Percentiles rank a stretch among this genome's conserved stretches.
Evolutionary conservation across 2,329 filamentous ascomycete species (phyloP).

Genomic region (Seiridium cupressi): DNA sequence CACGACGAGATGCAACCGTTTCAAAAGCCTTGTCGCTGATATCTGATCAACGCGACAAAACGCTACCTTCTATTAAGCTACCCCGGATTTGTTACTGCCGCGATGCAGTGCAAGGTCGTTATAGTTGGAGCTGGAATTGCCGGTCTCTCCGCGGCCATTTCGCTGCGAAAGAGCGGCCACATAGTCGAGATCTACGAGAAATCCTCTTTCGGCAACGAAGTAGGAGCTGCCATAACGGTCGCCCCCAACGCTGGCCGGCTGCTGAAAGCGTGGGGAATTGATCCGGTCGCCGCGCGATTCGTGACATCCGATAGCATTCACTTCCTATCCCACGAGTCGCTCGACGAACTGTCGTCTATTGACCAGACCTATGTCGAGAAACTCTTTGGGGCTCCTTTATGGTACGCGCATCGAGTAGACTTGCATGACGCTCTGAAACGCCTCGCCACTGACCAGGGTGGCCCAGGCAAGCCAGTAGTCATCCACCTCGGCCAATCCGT

Average conservation of each 20-base stretch:
- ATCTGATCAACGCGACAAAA: no score
- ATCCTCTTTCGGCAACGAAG: constrained; percentile 30
- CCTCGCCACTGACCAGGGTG: constrained; percentile 22
- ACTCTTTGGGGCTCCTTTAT: constrained; percentile 10
- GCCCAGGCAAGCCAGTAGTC: constrained; percentile 19
- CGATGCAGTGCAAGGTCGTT: constrained; percentile 11
- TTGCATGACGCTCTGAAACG: constrained; percentile 34
- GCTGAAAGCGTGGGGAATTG: constrained; percentile 30
- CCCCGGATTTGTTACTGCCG: no score
- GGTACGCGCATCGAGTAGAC: constrained; percentile 35
- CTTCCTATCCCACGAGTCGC: neutral
- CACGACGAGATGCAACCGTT: no score
- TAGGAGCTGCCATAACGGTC: constrained; percentile 38
- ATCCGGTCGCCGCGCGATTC: constrained; percentile 19
- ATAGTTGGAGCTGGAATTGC: constrained; percentile 30
- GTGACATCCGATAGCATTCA: constrained; percentile 12
- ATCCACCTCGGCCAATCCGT: constrained; percentile 18
- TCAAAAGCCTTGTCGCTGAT: no score
- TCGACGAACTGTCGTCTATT: neutral
- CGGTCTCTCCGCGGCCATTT: constrained; percentile 28
- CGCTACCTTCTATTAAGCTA: no score
- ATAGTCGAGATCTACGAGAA: constrained; percentile 25
- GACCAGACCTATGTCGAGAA: neutral
- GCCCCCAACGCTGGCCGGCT: constrained; percentile 33
- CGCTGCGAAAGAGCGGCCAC: constrained; percentile 23